Evolutionary conservation across 1,284 basidiomycete species (phyloP).

Genomic region (Cryptococcus sp.): DNA sequence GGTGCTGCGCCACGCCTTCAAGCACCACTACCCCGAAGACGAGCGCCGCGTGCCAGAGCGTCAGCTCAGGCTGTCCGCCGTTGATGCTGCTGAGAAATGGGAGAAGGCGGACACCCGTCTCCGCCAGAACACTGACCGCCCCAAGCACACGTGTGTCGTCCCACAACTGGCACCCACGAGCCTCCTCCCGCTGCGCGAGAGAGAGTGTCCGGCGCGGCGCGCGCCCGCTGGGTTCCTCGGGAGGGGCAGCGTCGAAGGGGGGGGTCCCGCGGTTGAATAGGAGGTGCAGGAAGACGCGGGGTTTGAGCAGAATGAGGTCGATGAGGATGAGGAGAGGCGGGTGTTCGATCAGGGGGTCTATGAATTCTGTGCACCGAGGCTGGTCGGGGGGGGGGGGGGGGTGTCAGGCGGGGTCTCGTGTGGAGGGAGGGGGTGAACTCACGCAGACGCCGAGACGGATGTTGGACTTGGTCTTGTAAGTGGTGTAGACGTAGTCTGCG

Average conservation of each 20-base stretch:
- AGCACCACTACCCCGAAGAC: conserved; percentile 8
- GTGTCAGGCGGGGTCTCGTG: background rate
- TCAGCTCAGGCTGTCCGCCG: too few relatives aligned
- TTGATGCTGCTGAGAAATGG: background rate
- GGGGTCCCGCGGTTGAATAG: conserved; percentile 78
- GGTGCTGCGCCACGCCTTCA: conserved; percentile 39
- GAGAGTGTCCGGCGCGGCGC: background rate
- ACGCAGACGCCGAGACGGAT: conserved; percentile 74
- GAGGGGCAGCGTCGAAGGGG: conserved; percentile 47
- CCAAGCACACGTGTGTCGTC: conserved; percentile 12
- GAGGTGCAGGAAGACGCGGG: conserved; percentile 80
- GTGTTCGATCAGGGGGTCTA: conserved; percentile 87
- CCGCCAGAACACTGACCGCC: conserved; percentile 26
- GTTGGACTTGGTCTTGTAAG: conserved; percentile 78
- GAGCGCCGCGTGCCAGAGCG: background rate
- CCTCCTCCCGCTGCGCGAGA: background rate
- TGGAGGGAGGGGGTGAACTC: conserved; percentile 36
- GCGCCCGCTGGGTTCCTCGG: background rate
- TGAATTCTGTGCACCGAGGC: conserved; percentile 66
- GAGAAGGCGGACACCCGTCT: conserved; percentile 22
- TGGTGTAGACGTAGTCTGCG: conserved; percentile 70
- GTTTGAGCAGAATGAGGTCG: conserved; percentile 81
- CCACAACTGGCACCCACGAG: background rate
- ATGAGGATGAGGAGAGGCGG: conserved; percentile 71
- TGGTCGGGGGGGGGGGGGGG: conserved; percentile 32